A percentile compares a stretch with the other conserved stretches of the same genome.
Evolutionary conservation across 2,329 filamentous ascomycete species (phyloP).

Genomic region (Ophiostoma pallidulum): DNA sequence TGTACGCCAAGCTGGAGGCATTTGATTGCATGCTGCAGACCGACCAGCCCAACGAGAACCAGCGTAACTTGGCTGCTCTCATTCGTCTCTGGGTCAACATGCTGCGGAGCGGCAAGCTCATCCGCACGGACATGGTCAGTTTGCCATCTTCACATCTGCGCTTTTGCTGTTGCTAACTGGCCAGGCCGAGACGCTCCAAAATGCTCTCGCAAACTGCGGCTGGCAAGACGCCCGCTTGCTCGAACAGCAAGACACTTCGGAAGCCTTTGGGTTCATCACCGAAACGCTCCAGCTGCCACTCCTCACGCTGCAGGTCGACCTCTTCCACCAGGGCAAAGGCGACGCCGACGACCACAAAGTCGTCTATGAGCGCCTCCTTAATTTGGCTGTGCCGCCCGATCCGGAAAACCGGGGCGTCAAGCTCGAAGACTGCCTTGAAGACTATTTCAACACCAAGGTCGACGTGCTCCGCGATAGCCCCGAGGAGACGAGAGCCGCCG

Average conservation of each 20-base stretch:
- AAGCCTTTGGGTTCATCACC: conserved; percentile 92
- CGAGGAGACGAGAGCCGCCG: conserved; percentile 40
- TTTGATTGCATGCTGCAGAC: conserved; percentile 91
- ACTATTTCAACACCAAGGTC: conserved; percentile 90
- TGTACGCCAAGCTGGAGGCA: conserved; percentile 83
- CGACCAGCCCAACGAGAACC: conserved; percentile 60
- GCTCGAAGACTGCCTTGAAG: conserved; percentile 83
- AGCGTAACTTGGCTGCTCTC: conserved; percentile 65
- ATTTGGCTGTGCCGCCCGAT: conserved; percentile 78
- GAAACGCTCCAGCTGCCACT: conserved; percentile 80
- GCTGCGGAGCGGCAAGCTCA: conserved; percentile 72
- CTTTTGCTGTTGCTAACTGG: neutral
- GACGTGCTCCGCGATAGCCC: conserved; percentile 70
- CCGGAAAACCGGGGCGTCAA: conserved; percentile 62
- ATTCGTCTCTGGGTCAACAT: conserved; percentile 90
- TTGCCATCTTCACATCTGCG: neutral
- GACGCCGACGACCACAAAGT: conserved; percentile 88
- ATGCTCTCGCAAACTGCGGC: conserved; percentile 72
- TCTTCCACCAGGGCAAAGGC: conserved; percentile 78
- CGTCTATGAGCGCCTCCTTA: conserved; percentile 80
- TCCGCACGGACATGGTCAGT: conserved; percentile 72
- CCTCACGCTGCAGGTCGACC: conserved; percentile 83
- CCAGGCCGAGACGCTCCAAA: conserved; percentile 47
- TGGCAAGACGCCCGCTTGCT: conserved; percentile 71
- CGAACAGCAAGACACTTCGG: conserved; percentile 90